Evolutionary conservation across 148 eudicot species (phyloP), one percentile per base, ranked within the genome.

Genomic region (Cornus kousa): DNA sequence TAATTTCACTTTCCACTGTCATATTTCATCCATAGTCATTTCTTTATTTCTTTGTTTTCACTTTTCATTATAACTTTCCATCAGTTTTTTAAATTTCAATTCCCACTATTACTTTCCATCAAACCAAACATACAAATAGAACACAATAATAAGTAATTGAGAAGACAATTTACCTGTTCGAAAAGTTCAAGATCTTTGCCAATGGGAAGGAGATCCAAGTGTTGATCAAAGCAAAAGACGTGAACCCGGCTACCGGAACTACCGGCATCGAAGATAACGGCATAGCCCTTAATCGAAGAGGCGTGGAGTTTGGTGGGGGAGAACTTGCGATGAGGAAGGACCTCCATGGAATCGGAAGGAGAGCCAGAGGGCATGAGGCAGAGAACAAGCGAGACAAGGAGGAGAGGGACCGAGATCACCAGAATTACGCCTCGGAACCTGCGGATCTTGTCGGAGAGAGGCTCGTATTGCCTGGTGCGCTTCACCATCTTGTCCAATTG

Each of bases 181-280:
- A 89, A 89, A 37, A 89, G 91, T 83, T 89, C 91, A 7, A 89
- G 89, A 32, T 85, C 87, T 2, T 76, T 28, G 59, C 91, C 89
- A 79, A 86, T 92, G 50, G 89, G 97, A 22, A 96, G 93, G 72
- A 96, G 99, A 90, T 96, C 91, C 80, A 96, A 82, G 76, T 91
- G 83, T 68, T 81, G 20, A 74, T 96, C 93, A 59, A 96, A 96
- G 80, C 97, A 90, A 80, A 94, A 96, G 14, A 96, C 99, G 81
- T 96, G 99, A n/a, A 96, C 99, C 64, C 99, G 80, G 77, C 98
- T 96, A 20, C 99, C 99, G 9, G 94, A 89, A 73, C 99, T 96
- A 5, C 99, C 99, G 9, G 98, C 99, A 81, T 96, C 98, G 77
- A 96, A 96, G 28, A 96, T 88, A 55, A 96, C 99, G 9, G 98